Evolutionary conservation across 495 filamentous ascomycete genomes (phyloP).

Genomic region (Podospora pseudoanserina): DNA sequence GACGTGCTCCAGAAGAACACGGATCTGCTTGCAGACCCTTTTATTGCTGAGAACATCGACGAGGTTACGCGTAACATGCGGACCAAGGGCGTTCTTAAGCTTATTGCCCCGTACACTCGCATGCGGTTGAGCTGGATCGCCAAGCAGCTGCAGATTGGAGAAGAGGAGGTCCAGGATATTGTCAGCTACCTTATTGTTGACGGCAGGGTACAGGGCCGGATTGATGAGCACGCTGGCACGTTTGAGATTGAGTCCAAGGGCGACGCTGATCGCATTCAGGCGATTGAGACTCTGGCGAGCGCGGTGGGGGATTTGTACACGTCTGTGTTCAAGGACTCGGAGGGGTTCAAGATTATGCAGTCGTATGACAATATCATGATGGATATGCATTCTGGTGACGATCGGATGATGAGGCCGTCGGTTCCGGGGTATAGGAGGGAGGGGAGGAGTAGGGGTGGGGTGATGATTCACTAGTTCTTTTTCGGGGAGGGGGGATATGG

Average conservation of each 20-base stretch:
- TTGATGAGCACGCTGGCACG: conserved; percentile 81
- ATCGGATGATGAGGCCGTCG: not conserved
- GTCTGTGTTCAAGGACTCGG: conserved; percentile 65
- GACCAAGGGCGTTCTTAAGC: conserved; percentile 87
- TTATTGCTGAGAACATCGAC: conserved; percentile 98
- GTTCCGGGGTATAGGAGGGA: not conserved
- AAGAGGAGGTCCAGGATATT: conserved; percentile 87
- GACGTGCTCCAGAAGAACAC: conserved; percentile 80
- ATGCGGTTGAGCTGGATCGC: conserved; percentile 86
- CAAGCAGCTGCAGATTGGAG: conserved; percentile 75
- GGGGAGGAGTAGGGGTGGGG: not conserved
- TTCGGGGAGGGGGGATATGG: not conserved
- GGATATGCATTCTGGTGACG: not conserved
- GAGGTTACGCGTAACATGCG: conserved; percentile 98
- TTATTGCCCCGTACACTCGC: conserved; percentile 91
- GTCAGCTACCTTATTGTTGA: conserved; percentile 89
- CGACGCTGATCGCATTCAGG: conserved; percentile 69
- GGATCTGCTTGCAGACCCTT: conserved; percentile 85
- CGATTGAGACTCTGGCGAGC: conserved; percentile 68
- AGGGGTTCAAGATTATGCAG: conserved; percentile 53
- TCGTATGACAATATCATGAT: not conserved
- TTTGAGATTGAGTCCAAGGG: conserved; percentile 72
- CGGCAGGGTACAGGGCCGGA: conserved; percentile 77
- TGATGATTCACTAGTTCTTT: not conserved
- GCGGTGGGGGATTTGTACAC: conserved; percentile 63